A percentile compares a stretch with the other conserved stretches of the same genome.
Conservation (phyloP, 176 grass and related monocot genomes). For the Eleusine coracana region DNA sequence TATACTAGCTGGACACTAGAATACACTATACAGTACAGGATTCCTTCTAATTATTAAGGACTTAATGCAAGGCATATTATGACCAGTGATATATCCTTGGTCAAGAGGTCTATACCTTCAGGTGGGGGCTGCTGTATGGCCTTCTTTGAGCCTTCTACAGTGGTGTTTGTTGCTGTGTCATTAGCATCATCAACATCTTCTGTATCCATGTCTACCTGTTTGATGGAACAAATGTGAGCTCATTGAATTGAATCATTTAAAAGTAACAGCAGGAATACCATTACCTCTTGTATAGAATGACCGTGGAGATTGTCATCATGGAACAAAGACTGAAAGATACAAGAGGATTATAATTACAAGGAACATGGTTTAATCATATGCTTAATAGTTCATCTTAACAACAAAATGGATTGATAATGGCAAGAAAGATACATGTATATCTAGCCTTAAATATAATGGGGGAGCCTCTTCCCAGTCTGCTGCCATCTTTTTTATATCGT, state of each 20-base stretch:
- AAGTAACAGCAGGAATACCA: constrained; percentile 25
- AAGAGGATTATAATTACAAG: constrained; percentile 27
- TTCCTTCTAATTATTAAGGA: background rate
- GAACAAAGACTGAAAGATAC: constrained; percentile 79
- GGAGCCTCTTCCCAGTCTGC: constrained; percentile 87
- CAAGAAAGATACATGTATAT: constrained; percentile 71
- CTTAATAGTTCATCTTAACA: constrained; percentile 15
- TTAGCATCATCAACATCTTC: constrained; percentile 61
- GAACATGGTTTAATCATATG: constrained; percentile 39
- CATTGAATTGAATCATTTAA: background rate
- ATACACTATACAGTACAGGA: constrained; percentile 22
- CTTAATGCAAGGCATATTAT: constrained; percentile 25
- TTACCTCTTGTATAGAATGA: constrained; percentile 96
- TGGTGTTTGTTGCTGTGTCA: constrained; percentile 34
- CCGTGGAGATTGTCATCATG: constrained; percentile 74
- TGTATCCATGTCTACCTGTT: constrained; percentile 96
- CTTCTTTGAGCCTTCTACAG: constrained; percentile 45
- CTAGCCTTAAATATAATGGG: constrained; percentile 75
- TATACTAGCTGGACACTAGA: background rate
- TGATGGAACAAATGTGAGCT: constrained; percentile 26
- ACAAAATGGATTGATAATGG: constrained; percentile 6
- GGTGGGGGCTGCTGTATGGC: constrained; percentile 32
- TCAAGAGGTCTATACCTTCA: constrained; percentile 41
- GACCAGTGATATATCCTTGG: constrained; percentile 16
- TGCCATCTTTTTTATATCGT: constrained; percentile 88